Percentiles rank a stretch among this genome's conserved stretches.
phyloP scores from a whole-genome alignment of 768 basidiomycete species.

The Suillus alpinus region DNA sequence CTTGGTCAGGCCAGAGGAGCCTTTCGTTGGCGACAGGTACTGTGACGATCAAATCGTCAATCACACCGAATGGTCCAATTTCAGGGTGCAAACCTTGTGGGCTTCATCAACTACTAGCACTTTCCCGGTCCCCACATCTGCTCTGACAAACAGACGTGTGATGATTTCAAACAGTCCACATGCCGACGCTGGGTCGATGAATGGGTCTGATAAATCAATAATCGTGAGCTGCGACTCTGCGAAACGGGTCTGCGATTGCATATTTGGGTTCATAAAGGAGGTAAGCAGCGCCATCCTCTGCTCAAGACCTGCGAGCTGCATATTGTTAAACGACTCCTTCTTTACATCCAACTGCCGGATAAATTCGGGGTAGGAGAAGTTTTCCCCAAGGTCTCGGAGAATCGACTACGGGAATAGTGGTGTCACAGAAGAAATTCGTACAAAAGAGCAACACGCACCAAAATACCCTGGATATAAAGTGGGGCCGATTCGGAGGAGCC shows the following conservation, averaged over 20 bases:
- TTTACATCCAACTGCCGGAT: conserved; percentile 41
- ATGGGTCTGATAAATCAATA: conserved; percentile 70
- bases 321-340: conserved; percentile 52
- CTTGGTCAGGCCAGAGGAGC: conserved; percentile 53
- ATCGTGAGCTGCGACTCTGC: conserved; percentile 59
- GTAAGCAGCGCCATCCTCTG: conserved; percentile 62
- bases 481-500: conserved; percentile 60
- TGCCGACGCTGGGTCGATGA: conserved; percentile 64
- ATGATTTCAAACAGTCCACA: conserved; percentile 72
- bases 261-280: conserved; percentile 47
- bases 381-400: conserved; percentile 60
- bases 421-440: neutral
- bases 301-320: conserved; percentile 53
- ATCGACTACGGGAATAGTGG: conserved; percentile 43
- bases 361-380: conserved; percentile 52
- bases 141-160: conserved; percentile 59
- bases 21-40: conserved; percentile 54
- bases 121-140: conserved; percentile 59
- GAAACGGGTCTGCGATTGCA: conserved; percentile 46
- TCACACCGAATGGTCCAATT: neutral
- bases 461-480: conserved; percentile 64
- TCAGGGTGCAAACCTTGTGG: conserved; percentile 51
- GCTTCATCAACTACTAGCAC: conserved; percentile 74
- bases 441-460: conserved; percentile 41
- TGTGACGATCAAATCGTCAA: conserved; percentile 22